phyloP scores from a whole-genome alignment of 139 green algal genomes.

The Micractinium sp. region DNA sequence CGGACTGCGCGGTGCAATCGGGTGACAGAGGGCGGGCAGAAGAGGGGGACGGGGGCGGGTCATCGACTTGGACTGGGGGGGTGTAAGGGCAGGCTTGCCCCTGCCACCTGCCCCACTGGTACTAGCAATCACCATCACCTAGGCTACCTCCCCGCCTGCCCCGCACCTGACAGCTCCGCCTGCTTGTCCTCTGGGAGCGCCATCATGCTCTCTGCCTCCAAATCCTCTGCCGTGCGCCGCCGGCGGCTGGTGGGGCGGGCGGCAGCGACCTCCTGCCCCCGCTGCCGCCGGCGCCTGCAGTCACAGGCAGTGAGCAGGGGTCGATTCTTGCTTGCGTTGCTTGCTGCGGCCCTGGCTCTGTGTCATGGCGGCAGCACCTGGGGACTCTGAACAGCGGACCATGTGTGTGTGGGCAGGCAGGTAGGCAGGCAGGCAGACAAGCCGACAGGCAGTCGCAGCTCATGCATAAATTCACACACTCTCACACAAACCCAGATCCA shows the following conservation, averaged over 20 bases:
- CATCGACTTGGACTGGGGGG: too few relatives aligned
- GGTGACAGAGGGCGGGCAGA: background rate
- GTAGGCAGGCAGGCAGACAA: too few relatives aligned
- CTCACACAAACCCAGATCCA: too few relatives aligned
- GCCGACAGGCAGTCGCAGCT: too few relatives aligned
- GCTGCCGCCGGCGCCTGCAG: background rate
- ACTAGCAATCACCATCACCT: background rate
- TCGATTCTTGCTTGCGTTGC: too few relatives aligned
- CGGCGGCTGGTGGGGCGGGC: background rate
- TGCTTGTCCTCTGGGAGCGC: conserved; percentile 2
- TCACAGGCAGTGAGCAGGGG: too few relatives aligned
- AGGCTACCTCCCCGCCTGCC: background rate
- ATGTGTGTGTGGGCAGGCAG: background rate
- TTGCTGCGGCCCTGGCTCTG: too few relatives aligned
- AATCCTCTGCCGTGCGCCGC: background rate
- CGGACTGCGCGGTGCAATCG: background rate
- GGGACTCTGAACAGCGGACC: too few relatives aligned
- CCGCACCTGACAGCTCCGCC: background rate
- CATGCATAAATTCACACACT: too few relatives aligned
- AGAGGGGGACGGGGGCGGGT: too few relatives aligned
- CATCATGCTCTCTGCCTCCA: background rate
- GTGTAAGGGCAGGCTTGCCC: background rate
- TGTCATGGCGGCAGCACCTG: too few relatives aligned
- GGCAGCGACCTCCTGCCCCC: background rate
- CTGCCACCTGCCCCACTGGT: background rate